A percentile compares a stretch with the other conserved stretches of the same genome.
phyloP scores from a whole-genome alignment of 768 basidiomycete species.

The Trametes punicea region DNA sequence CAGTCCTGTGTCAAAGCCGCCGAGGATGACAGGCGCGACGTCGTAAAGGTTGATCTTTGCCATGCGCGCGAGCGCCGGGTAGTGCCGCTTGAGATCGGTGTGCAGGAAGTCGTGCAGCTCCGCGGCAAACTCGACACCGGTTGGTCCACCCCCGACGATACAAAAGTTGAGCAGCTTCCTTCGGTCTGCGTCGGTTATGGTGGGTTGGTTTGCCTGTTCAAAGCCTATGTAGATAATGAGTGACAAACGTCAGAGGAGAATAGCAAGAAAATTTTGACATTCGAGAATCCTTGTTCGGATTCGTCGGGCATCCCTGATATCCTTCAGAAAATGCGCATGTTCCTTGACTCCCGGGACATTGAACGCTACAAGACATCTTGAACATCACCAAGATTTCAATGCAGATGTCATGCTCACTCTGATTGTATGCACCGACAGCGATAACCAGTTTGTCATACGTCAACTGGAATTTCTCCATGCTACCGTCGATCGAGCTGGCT shows the following conservation, averaged over 20 bases:
- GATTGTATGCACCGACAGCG: slow-evolving; percentile 81
- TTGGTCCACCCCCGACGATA: slow-evolving; percentile 80
- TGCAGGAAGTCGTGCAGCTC: slow-evolving; percentile 78
- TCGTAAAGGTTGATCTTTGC: slow-evolving; percentile 79
- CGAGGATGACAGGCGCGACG: slow-evolving; percentile 74
- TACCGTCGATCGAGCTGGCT: neutral
- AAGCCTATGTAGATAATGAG: slow-evolving; percentile 45
- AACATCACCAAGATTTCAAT: neutral
- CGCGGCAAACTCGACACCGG: slow-evolving; percentile 81
- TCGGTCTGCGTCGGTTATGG: slow-evolving; percentile 68
- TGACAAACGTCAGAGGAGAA: neutral
- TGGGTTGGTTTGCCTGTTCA: slow-evolving; percentile 83
- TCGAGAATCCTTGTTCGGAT: slow-evolving; percentile 75
- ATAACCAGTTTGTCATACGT: slow-evolving; percentile 81
- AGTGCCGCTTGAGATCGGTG: slow-evolving; percentile 58
- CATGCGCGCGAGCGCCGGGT: slow-evolving; percentile 59
- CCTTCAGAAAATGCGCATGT: slow-evolving; percentile 78
- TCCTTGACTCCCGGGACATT: slow-evolving; percentile 75
- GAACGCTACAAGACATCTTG: slow-evolving; percentile 45
- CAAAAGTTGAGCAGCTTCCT: slow-evolving; percentile 80
- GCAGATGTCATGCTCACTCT: slow-evolving; percentile 46
- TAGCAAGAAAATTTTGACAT: slow-evolving; percentile 38
- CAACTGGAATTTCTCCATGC: slow-evolving; percentile 46
- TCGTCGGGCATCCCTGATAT: slow-evolving; percentile 68
- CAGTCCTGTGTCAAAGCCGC: slow-evolving; percentile 66